Percentiles rank a stretch among this genome's conserved stretches.
Conservation (phyloP, 192 early-diverging fungal species). For the Entrophospora sp. region DNA sequence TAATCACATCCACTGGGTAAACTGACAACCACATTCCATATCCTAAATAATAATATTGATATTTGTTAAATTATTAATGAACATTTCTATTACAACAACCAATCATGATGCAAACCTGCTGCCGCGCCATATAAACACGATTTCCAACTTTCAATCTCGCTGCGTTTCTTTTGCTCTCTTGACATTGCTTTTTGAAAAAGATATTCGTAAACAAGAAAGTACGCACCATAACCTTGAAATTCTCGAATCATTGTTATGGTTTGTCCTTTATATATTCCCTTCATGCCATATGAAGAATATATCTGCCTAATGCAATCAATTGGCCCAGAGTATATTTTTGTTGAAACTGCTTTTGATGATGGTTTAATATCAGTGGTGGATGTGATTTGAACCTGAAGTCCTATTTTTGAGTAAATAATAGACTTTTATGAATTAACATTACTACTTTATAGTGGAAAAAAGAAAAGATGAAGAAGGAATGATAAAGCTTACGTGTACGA, state of each 20-base stretch:
- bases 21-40: slow-evolving; percentile 67
- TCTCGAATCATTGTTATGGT: slow-evolving; percentile 77
- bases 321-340: slow-evolving; percentile 61
- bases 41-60: slow-evolving; percentile 23
- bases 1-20: slow-evolving; percentile 91
- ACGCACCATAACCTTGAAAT: slow-evolving; percentile 87
- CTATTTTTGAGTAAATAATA: too few relatives aligned
- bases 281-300: slow-evolving; percentile 61
- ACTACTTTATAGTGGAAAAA: too few relatives aligned
- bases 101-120: slow-evolving; percentile 79
- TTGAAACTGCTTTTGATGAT: background rate
- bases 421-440: background rate
- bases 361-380: slow-evolving; percentile 31
- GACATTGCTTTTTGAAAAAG: slow-evolving; percentile 74
- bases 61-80: background rate
- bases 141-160: slow-evolving; percentile 66
- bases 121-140: slow-evolving; percentile 75
- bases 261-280: slow-evolving; percentile 88
- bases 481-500: slow-evolving; percentile 53
- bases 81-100: background rate
- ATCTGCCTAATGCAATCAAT: slow-evolving; percentile 78
- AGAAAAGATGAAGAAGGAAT: background rate
- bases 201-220: slow-evolving; percentile 89
- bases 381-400: slow-evolving; percentile 73
- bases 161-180: slow-evolving; percentile 43